phyloP scores from a whole-genome alignment of 768 basidiomycete genomes.

The Cubamyces sp. region DNA sequence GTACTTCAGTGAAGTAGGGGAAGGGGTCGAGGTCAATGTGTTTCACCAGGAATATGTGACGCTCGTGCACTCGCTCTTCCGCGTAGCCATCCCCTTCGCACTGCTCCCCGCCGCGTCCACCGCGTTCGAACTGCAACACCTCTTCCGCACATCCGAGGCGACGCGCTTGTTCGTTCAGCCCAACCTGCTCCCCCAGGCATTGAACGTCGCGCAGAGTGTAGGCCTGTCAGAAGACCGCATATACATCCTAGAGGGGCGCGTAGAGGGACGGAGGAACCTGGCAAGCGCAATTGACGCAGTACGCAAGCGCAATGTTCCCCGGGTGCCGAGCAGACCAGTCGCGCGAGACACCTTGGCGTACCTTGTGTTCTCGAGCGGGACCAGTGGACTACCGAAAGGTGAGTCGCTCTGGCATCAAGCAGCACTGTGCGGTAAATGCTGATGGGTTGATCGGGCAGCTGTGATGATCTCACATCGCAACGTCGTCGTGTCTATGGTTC shows the following conservation, averaged over 20 bases:
- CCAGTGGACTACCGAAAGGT: constrained; percentile 79
- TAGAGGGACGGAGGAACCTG: constrained; percentile 47
- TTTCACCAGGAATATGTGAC: constrained; percentile 54
- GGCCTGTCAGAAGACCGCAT: constrained; percentile 47
- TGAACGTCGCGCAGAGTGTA: constrained; percentile 40
- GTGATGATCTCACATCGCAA: constrained; percentile 37
- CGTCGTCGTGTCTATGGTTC: constrained; percentile 22
- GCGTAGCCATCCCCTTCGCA: constrained; percentile 54
- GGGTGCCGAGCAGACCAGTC: constrained; percentile 49
- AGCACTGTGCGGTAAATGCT: not conserved
- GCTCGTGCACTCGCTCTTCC: constrained; percentile 52
- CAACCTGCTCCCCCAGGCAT: constrained; percentile 45
- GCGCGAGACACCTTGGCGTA: constrained; percentile 63
- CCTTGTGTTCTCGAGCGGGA: constrained; percentile 77
- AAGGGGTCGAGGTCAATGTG: not conserved
- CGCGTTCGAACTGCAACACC: constrained; percentile 56
- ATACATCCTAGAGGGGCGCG: constrained; percentile 50
- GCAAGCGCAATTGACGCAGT: constrained; percentile 47
- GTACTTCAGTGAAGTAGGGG: constrained; percentile 26
- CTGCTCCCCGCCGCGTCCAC: constrained; percentile 60
- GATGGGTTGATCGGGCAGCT: constrained; percentile 19
- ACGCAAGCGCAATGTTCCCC: constrained; percentile 41
- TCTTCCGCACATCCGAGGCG: constrained; percentile 49
- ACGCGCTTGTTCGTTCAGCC: constrained; percentile 61
- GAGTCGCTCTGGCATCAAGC: not conserved